Evolutionary conservation across 352 stramenopile species (phyloP), one percentile per base, ranked within the genome.

Genomic region (Sclerospora graminicola): DNA sequence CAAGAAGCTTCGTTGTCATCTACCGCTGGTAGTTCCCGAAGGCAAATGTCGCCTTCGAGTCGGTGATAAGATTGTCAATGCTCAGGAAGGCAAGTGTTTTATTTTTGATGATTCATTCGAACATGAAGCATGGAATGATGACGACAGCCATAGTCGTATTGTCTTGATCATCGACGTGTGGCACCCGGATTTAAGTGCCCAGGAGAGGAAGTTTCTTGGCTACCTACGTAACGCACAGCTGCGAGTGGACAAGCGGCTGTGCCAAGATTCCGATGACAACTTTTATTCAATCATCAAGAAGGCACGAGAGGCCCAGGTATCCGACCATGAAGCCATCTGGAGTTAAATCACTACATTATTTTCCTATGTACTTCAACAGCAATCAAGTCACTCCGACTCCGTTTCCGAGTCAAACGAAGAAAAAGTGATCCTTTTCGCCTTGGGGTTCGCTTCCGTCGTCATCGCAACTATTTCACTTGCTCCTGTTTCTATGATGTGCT

Each of bases 91-190:
- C 37, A 85, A 96, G 33, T 94, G 87, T n/a, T 73, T 98, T 21
- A 54, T 99, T 4, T 97, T 99, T 49, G 95, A 99, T 63, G 96
- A 99, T 71, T 96, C 82, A 18, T 99, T 97, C 61, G 88, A 98
- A 65, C 96, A 99, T 64, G 87, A 98, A 64, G 95, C 96, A 4
- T 98, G 94, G 94, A 99, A 99, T 64, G 69, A 86, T 41, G 68
- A 91, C 38, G 41, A 84, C 15, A 81, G 63, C 1, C 69, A 75
- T 24, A 71, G 66, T 32, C 73, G 95, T 6, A 90, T 98, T 11
- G 63, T 97, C 29, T 65, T 98, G 7, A 85, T 98, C 51, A 61
- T 98, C 8, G 92, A 98, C 64, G 64, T 98, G 23, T 98, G 91
- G 93, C 94, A 98, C 66, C 94, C 92, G 1, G 91, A 97, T 54